Evolutionary conservation across 1,139 yeast genomes (phyloP).

Genomic region (Magnusiomyces fungicola): DNA sequence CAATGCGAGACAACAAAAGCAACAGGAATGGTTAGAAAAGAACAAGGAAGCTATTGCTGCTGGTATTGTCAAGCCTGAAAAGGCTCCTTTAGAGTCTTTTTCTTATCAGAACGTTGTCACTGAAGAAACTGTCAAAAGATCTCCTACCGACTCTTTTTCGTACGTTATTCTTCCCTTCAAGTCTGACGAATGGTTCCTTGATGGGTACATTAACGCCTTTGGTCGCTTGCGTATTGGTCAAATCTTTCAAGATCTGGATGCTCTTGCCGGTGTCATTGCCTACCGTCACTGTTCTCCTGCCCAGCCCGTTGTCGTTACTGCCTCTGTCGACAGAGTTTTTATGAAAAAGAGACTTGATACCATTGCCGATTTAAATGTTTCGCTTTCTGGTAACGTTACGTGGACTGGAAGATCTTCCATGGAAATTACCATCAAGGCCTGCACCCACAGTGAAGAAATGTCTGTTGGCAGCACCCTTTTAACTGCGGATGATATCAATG

Average conservation of each 20-base stretch:
- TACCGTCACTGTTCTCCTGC: slow-evolving; percentile 85
- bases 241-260: slow-evolving; percentile 84
- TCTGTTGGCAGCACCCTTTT: slow-evolving; percentile 28
- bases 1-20: slow-evolving; percentile 62
- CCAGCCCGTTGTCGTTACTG: slow-evolving; percentile 88
- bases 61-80: slow-evolving; percentile 12
- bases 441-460: slow-evolving; percentile 50
- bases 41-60: slow-evolving; percentile 19
- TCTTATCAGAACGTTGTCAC: slow-evolving; percentile 49
- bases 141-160: slow-evolving; percentile 69
- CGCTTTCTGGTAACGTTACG: slow-evolving; percentile 79
- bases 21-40: slow-evolving; percentile 46
- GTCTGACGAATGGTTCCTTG: slow-evolving; percentile 75
- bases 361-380: slow-evolving; percentile 64
- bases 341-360: slow-evolving; percentile 82
- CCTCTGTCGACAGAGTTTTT: slow-evolving; percentile 86
- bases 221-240: slow-evolving; percentile 90
- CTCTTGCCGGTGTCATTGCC: slow-evolving; percentile 82
- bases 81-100: slow-evolving; percentile 36
- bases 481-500: slow-evolving; percentile 37
- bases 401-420: slow-evolving; percentile 94
- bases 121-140: slow-evolving; percentile 61
- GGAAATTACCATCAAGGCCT: slow-evolving; percentile 90
- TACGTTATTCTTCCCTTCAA: slow-evolving; percentile 72
- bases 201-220: slow-evolving; percentile 78